phyloP scores from a whole-genome alignment of 2,329 filamentous ascomycete genomes.

The Ophiostoma sp. region DNA sequence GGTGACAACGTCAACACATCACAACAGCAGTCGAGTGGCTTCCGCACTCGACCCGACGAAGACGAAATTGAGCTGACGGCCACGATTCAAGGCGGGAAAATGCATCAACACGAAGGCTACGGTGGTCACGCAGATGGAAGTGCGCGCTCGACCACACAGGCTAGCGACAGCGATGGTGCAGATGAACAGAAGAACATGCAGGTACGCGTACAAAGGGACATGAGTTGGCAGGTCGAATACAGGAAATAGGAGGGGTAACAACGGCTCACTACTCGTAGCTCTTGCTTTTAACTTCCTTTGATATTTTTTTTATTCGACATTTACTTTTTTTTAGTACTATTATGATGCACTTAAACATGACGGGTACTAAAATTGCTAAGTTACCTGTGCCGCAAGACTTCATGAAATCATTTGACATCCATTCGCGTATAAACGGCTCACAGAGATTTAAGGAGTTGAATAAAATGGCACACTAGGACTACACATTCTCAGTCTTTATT shows the following conservation, averaged over 20 bases:
- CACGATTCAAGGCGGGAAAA: not conserved
- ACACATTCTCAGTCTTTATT: no score
- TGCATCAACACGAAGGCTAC: not conserved
- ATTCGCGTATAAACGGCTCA: no score
- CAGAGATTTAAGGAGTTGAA: no score
- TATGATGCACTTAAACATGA: no score
- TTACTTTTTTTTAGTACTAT: no score
- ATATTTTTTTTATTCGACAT: no score
- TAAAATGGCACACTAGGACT: no score
- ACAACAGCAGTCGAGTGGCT: not conserved
- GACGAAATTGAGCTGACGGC: conserved; percentile 8
- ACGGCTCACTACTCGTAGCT: no score
- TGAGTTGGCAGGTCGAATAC: conserved; percentile 7
- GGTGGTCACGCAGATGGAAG: not conserved
- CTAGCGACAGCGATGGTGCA: not conserved
- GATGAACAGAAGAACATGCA: not conserved
- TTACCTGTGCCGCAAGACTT: no score
- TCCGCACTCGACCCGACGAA: conserved; percentile 1
- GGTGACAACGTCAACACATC: not conserved
- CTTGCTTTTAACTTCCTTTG: no score
- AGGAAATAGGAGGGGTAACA: not conserved
- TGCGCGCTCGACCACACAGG: conserved; percentile 1
- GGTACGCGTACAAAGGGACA: not conserved
- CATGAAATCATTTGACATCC: no score
- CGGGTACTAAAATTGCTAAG: no score